Base-by-base conservation (phyloP, 257 asterid genomes). In the Solanum peruvianum region DNA sequence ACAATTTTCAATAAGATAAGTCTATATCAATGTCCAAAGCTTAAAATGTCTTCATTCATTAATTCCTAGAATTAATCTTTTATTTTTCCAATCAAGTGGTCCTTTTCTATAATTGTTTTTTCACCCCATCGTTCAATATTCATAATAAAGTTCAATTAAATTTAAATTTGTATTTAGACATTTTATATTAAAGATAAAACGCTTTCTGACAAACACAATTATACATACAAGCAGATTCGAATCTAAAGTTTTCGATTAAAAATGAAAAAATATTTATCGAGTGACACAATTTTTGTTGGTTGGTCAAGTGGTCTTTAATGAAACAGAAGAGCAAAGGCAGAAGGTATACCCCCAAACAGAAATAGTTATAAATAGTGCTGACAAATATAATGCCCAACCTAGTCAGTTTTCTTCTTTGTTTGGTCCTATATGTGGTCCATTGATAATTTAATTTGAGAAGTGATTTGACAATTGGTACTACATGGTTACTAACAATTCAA, bases 1-100 rank as follows among this genome's bases (percentile, higher is more conserved):
- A 81, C 82, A 87, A 86, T 39, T 88, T 86, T 91, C 85, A 88
- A 87, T 87, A 87, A 75, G 91, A 11, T 33, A 69, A 67, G 86
- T 87, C 91, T 71, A 31, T 91, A 49, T 91, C 92, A 88, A 16
- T 81, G 85, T 47, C 69, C 84, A 80, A 4, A 80, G 84, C 27
- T 80, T 80, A 47, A 80, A 9, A 47, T 80, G 84, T 80, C 84
- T 80, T 80, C 66, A 80, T 80, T 80, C 84, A 9, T 45, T 58
- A 58, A 58, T 23, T 80, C 66, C 85, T 47, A 20, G 44, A 80
- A 80, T 80, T 49, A 49, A 49, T 16, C 39, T 29, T 80, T 62
- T 62, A 5, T 62, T n/a, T 62, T 62, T 58, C 0, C 3, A 58
- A 2, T 58, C 25, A 58, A 58, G 25, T 20, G 66, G 25, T 21